Evolutionary conservation across 1,284 basidiomycete species (phyloP), one percentile per base, ranked within the genome.

Genomic region (Tylopilus sp.): DNA sequence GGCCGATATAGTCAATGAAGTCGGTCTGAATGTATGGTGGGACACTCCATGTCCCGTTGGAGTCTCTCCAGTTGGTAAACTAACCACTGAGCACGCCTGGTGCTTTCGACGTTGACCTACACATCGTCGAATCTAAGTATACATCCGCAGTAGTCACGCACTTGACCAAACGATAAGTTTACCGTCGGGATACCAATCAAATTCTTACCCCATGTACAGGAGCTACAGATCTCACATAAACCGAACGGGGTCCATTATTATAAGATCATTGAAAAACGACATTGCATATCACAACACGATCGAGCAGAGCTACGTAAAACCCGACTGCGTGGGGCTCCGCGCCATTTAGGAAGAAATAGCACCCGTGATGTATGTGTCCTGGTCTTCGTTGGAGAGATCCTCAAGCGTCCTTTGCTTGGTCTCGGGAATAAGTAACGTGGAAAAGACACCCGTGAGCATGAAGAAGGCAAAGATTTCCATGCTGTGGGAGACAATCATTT

Each of bases 371-470:
- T 79, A 82, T 44, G 65, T 53, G 1, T 71, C 56, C 56, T 82
- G 79, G 41, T 71, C 64, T 55, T 82, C 81, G 54, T 74, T 71
- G 16, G 76, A 79, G 18, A 77, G 56, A 19, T 82, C 80, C 62
- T 85, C 83, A 35, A 85, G 75, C 9, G 76, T 65, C 54, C 66
- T 66, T 53, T 72, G 71, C 61, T 74, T 83, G 43, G 84, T 86
- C 67, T 86, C 84, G 38, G 78, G 77, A 39, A 82, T 62, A 28
- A 85, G 72, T 33, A 82, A 59, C n/a, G 81, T 82, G 25, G 81
- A 78, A 59, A 75, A 70, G 49, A 82, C 68, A 46, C 84, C 82
- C 1, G 79, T 77, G 28, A 82, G 62, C 77, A 82, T 82, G 66
- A 82, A 81, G 54, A 78, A 65, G 13, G 77, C 76, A 53, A 81